Evolutionary conservation across 2,329 filamentous ascomycete species (phyloP), one percentile per base, ranked within the genome.

Genomic region (Colletotrichum sp.): DNA sequence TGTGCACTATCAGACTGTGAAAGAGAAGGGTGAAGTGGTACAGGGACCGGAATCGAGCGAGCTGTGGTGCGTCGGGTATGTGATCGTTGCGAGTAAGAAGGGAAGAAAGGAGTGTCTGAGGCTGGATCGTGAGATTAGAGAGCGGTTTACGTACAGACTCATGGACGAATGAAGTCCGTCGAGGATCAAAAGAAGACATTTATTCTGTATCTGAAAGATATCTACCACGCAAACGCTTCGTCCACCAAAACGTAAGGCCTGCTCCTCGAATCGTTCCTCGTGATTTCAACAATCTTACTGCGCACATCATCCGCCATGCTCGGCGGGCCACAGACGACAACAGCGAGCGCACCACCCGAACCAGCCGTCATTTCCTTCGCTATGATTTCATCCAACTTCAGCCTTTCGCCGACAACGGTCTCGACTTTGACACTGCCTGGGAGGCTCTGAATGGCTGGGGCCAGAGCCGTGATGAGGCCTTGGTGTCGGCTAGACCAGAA

Each of bases 171-270:
- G 34, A n/a, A 36, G 55, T 64, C 43, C 31, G 6, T 21, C 18
- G 8, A n/a, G 2, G 12, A 33, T 59, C 6, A 18, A 31, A 15
- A 11, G 16, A 21, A 16, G 11, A 15, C 8, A 15, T 4, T 4
- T 54, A 11, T 24, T 54, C n/a, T 24, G 5, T 8, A 38, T 6
- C 7, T 16, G 8, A 4, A 16, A 21, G 18, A 5, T 18, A 33
- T 31, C 43, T 73, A 78, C 76, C 76, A 78, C 5, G 64, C 58
- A 58, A 78, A 78, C 1, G 73, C 77, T 24, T 77, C 76, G n/a
- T 77, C 77, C 4, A 77, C 69, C 36, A 78, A 59, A 18, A 72
- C 70, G 4, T 72, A 69, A 3, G 70, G 58, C 34, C 70, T 69
- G 16, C 57, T 72, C 27, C 16, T 58, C 8, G 29, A 12, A 27